Conservation (phyloP, 1,284 basidiomycete species). For the Cutaneotrichosporon sp. region DNA sequence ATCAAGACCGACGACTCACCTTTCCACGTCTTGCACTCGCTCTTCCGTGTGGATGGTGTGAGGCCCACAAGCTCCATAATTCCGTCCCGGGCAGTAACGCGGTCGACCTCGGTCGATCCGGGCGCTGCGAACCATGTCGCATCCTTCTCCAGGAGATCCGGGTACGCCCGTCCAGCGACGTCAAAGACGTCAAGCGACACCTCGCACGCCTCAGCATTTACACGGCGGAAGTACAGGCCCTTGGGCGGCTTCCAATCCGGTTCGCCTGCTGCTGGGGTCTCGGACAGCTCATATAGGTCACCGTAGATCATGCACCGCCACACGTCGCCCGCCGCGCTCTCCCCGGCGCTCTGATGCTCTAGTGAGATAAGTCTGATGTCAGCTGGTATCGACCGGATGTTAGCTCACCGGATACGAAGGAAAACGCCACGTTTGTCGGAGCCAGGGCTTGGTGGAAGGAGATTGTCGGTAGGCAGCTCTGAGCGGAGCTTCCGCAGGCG, state of each 20-base stretch:
- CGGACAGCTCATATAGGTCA: conserved; percentile 32
- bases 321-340: neutral
- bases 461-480: conserved; percentile 24
- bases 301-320: conserved; percentile 38
- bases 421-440: conserved; percentile 26
- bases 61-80: conserved; percentile 6
- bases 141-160: conserved; percentile 30
- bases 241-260: conserved; percentile 15
- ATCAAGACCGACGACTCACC: neutral
- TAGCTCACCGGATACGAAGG: conserved; percentile 30
- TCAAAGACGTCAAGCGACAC: conserved; percentile 39
- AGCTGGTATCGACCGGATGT: neutral
- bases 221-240: conserved; percentile 26
- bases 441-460: conserved; percentile 19
- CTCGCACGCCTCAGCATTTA: conserved; percentile 28
- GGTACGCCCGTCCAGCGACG: conserved; percentile 37
- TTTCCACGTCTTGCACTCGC: conserved; percentile 7
- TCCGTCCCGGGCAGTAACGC: neutral
- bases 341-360: neutral
- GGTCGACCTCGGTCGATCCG: neutral
- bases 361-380: conserved; percentile 1
- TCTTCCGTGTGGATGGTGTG: neutral
- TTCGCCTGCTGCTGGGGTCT: neutral
- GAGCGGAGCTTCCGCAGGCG: conserved; percentile 52
- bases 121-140: conserved; percentile 7